Percentiles rank a stretch among this genome's conserved stretches.
Evolutionary conservation across 306 rosid genomes (phyloP).

Genomic region (Castanea mollissima): DNA sequence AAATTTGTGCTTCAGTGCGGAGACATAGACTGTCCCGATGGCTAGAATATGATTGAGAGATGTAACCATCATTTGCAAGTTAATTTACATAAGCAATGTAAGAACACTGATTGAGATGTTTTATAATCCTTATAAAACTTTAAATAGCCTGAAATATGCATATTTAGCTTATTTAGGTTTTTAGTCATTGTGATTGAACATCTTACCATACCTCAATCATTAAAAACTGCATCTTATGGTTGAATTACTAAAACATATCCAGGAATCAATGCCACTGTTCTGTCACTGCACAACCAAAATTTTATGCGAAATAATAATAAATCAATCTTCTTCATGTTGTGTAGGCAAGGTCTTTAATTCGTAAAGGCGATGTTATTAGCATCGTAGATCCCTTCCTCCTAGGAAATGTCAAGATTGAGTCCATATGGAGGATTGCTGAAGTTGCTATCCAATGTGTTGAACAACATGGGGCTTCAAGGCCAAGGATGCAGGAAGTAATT

Average conservation of each 20-base stretch:
- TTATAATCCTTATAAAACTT: too few relatives aligned
- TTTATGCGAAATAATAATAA: background rate
- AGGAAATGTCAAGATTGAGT: conserved; percentile 70
- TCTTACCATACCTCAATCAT: background rate
- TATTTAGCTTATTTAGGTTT: too few relatives aligned
- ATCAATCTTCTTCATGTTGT: conserved; percentile 7
- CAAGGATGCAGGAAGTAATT: conserved; percentile 95
- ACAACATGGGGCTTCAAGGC: conserved; percentile 76
- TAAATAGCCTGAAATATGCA: too few relatives aligned
- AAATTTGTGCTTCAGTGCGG: too few relatives aligned
- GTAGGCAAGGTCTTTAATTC: conserved; percentile 77
- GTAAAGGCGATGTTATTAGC: conserved; percentile 81
- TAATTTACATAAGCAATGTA: too few relatives aligned
- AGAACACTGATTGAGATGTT: too few relatives aligned
- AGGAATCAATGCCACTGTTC: background rate
- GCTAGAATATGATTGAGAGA: too few relatives aligned
- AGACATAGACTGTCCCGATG: too few relatives aligned
- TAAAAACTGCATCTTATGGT: background rate
- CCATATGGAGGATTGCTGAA: conserved; percentile 89
- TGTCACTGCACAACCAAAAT: background rate
- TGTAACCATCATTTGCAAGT: too few relatives aligned
- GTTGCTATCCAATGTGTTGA: conserved; percentile 85
- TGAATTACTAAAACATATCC: background rate
- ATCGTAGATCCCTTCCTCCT: conserved; percentile 60
- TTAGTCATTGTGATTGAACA: background rate